Evolutionary conservation across 2,329 filamentous ascomycete genomes (phyloP).

Genomic region (Pyricularia sp.): DNA sequence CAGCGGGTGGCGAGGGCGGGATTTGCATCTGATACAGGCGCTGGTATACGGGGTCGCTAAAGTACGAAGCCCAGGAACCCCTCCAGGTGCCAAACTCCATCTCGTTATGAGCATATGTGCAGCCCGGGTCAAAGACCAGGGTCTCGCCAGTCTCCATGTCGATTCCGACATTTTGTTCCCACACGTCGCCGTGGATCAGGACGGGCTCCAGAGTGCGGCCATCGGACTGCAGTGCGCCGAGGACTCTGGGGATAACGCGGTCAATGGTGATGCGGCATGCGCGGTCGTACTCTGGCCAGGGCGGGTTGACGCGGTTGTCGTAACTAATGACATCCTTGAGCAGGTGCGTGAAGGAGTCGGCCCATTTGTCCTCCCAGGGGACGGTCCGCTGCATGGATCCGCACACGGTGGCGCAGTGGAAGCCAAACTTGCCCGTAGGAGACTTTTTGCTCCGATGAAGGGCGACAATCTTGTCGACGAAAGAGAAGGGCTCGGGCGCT

Average conservation of each 20-base stretch:
- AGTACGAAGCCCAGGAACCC: neutral
- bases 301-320: constrained; percentile 5
- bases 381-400: constrained; percentile 8
- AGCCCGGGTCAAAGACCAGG: constrained; percentile 17
- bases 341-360: constrained; percentile 12
- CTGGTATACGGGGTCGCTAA: neutral
- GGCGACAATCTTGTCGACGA: constrained; percentile 47
- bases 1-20: neutral
- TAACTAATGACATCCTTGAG: constrained; percentile 7
- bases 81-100: constrained; percentile 12
- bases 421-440: constrained; percentile 11
- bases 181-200: constrained; percentile 21
- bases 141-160: constrained; percentile 12
- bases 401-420: constrained; percentile 13
- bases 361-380: constrained; percentile 15
- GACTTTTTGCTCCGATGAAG: constrained; percentile 40
- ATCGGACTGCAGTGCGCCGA: constrained; percentile 21
- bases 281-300: constrained; percentile 7
- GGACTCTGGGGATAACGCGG: constrained; percentile 23
- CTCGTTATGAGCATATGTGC: constrained; percentile 23
- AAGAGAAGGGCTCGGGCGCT: constrained; percentile 6
- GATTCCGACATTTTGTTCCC: constrained; percentile 15
- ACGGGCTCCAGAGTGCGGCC: constrained; percentile 21
- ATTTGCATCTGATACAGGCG: neutral
- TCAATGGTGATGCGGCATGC: constrained; percentile 11